Evolutionary conservation across 1,284 basidiomycete genomes (phyloP).

Genomic region (Marasmius tenuissimus): DNA sequence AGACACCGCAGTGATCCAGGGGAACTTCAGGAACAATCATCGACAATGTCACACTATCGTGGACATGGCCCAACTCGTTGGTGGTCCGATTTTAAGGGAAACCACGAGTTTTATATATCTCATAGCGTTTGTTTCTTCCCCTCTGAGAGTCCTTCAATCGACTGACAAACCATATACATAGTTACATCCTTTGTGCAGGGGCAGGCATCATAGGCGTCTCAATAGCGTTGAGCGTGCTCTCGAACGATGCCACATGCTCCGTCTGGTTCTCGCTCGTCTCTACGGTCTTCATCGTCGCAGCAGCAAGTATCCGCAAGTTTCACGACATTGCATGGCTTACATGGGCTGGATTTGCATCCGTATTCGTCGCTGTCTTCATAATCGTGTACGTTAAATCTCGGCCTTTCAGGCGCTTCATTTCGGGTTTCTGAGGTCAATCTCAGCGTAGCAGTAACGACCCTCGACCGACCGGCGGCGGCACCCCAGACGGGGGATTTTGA

Average conservation of each 20-base stretch:
- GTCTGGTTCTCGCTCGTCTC: constrained; percentile 1
- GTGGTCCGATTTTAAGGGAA: neutral
- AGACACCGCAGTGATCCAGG: neutral
- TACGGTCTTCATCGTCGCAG: neutral
- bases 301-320: neutral
- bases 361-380: neutral
- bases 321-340: neutral
- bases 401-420: neutral
- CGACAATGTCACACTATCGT: neutral
- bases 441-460: neutral
- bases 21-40: neutral
- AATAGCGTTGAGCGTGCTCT: neutral
- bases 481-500: neutral
- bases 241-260: neutral
- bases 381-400: neutral
- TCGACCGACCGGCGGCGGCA: neutral
- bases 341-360: neutral
- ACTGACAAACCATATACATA: neutral
- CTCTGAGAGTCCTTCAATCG: neutral
- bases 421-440: neutral
- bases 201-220: neutral
- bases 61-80: neutral
- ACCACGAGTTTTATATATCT: neutral
- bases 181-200: neutral
- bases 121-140: neutral